These are phyloP conservation scores for Saccharomycopsis oosterbeekiorum DNA, from an alignment of 805 yeast species.

Conservation along the genomic window DNA sequence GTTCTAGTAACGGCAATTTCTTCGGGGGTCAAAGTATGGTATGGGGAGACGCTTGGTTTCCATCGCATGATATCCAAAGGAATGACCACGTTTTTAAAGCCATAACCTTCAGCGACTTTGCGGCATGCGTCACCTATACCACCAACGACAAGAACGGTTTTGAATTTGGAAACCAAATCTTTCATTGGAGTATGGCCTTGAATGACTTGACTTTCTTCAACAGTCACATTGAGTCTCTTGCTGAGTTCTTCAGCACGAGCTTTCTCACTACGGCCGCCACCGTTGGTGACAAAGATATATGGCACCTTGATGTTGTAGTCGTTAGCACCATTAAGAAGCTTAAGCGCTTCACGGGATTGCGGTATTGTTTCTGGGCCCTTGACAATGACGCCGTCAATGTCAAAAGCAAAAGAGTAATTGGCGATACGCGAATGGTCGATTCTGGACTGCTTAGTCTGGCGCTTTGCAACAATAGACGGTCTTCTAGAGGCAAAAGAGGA, in stretches of 20 bases:
- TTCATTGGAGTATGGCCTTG: constrained; percentile 95
- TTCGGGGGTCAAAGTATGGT: constrained; percentile 67
- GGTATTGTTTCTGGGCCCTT: constrained; percentile 80
- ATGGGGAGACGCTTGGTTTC: constrained; percentile 82
- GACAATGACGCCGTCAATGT: constrained; percentile 85
- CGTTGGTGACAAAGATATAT: constrained; percentile 79
- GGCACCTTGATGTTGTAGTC: constrained; percentile 71
- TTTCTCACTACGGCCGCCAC: constrained; percentile 80
- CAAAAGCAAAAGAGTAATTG: constrained; percentile 83
- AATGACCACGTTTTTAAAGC: constrained; percentile 72
- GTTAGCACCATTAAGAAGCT: constrained; percentile 67
- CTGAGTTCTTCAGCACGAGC: constrained; percentile 65
- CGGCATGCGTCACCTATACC: constrained; percentile 82
- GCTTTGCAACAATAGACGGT: constrained; percentile 31
- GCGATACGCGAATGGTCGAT: constrained; percentile 68
- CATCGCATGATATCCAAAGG: constrained; percentile 78
- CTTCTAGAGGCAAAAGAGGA: constrained; percentile 28
- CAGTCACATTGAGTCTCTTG: constrained; percentile 45
- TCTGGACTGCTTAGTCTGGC: constrained; percentile 38
- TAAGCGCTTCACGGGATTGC: constrained; percentile 64
- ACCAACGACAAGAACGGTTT: constrained; percentile 78
- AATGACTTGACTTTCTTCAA: constrained; percentile 70
- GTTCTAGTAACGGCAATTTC: constrained; percentile 41
- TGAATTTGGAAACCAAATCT: constrained; percentile 56
- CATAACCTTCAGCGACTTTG: constrained; percentile 73